Base-by-base conservation (phyloP, 352 stramenopile species). In the Phytopythium cucurbitacearum region DNA sequence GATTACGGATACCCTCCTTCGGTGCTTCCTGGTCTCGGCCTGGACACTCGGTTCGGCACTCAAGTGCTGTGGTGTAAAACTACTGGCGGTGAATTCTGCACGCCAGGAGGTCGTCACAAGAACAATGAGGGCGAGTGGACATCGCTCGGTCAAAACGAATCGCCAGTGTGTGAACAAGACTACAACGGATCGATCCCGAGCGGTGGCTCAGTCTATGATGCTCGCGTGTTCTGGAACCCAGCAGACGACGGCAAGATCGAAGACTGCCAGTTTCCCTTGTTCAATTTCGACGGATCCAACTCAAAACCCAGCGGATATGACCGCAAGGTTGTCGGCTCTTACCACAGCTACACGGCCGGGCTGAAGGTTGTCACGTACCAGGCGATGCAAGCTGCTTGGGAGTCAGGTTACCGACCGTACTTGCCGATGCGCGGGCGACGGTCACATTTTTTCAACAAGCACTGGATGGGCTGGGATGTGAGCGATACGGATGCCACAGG, bases 1-100 rank as follows among this genome's bases (percentile, higher is more conserved):
- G 82, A 95, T 60, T 97, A 89, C 58, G 90, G 90, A 0, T 97
- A 87, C 63, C 55, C 72, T 5, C 76, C 83, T 5, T 55, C 67
- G 3, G 73, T 85, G 36, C 64, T 95, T 6, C 56, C 77, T 9
- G 79, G 71, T 7, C 61, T 89, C 10, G 82, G 82, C 11, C 48
- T 71, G 37, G 63, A 62, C 28, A 75, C 80, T 36, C 78, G 76
- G 50, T 95, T 75, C 44, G 82, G 80, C 1, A 65, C 83, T 33
- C 77, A 95, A 55, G 67, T 78, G 16, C 43, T 94, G 34, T 91
- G 80, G 47, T 95, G 83, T 66, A 85, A 89, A 47, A 85, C 78
- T 16, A 62, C 54, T 3, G 80, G 76, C 15, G 82, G 81, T 5
- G 49, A 83, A 48, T 90, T 78, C 51, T 81, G 81, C 46, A 65